Base-by-base conservation (phyloP, 352 stramenopile genomes). In the Peronospora tabacina region DNA sequence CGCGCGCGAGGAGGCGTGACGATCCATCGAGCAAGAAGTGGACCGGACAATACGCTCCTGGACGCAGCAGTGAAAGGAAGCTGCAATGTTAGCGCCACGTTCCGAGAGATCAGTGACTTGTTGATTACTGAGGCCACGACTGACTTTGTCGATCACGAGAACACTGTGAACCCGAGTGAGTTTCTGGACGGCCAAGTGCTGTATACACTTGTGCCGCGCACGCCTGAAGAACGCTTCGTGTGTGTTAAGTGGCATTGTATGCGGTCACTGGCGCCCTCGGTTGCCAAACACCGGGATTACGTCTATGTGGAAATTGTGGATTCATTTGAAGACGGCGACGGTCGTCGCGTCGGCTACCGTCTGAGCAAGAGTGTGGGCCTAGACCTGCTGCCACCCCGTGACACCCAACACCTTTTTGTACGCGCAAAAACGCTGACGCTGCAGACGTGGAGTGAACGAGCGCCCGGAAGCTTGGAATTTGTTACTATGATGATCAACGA, bases 401-500 rank as follows among this genome's bases (percentile, higher is more conserved):
- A 87, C 48, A 62, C 68, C 6, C 67, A 78, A 17, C 70, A 80
- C 19, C 47, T 72, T 19, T 87, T 73, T 26, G 77, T 91, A 43
- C 78, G 75, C 5, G 81, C 62, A 32, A 87, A 85, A 61, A 91
- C 81, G 49, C 58, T 88, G 35, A 86, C 66, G 28, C 42, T 91
- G 46, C 74, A 85, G 45, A 91, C 78, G 26, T 89, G 85, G 42
- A 70, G 70, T 16, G 73, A 84, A 45, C 58, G 71, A 39, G 65
- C 66, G 8, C 70, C 64, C 7, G 66, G 65, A 43, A 85, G 77
- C 38, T 48, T 87, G n/a, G 78, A 89, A 51, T 63, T 87, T 49
- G 70, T 74, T 37, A 87, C 73, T 29, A 89, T 89, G 78, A 72
- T 89, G 60, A 87, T 89, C 54, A 89, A 86, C 55, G 78, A 89